Percentiles rank a stretch among this genome's conserved stretches.
Evolutionary conservation across 495 filamentous ascomycete species (phyloP).

Genomic region (Cudoniella acicularis): DNA sequence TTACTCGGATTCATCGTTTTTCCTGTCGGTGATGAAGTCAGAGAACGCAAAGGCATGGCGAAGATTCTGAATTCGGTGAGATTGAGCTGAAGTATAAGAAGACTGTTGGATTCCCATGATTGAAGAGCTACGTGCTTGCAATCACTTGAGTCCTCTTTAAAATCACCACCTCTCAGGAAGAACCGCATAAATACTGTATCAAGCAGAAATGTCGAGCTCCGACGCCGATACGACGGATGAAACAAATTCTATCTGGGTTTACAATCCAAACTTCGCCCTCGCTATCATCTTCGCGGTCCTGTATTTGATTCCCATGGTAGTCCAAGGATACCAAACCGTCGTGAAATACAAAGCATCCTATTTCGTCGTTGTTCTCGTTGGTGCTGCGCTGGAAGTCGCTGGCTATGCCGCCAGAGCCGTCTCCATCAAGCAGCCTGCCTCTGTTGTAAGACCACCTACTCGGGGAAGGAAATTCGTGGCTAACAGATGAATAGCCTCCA

Average conservation of each 20-base stretch:
- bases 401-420: slow-evolving; percentile 23
- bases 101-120: too few relatives aligned
- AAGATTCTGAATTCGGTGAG: too few relatives aligned
- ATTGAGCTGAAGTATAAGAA: too few relatives aligned
- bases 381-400: slow-evolving; percentile 20
- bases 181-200: background rate
- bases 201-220: background rate
- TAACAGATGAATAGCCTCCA: slow-evolving; percentile 3
- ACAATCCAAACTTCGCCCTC: background rate
- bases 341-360: slow-evolving; percentile 8
- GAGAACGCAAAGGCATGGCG: too few relatives aligned
- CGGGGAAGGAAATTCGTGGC: background rate
- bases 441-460: slow-evolving; percentile 12
- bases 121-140: too few relatives aligned
- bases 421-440: slow-evolving; percentile 10
- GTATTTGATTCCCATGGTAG: slow-evolving; percentile 1
- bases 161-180: background rate
- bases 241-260: background rate
- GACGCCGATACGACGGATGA: too few relatives aligned
- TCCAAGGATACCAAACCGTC: background rate
- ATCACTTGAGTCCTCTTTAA: background rate
- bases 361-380: slow-evolving; percentile 25
- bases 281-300: slow-evolving; percentile 4
- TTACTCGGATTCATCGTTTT: too few relatives aligned
- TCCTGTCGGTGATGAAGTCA: too few relatives aligned